Evolutionary conservation across 2,329 filamentous ascomycete genomes (phyloP).

Genomic region (Sclerotinia sclerotiorum): DNA sequence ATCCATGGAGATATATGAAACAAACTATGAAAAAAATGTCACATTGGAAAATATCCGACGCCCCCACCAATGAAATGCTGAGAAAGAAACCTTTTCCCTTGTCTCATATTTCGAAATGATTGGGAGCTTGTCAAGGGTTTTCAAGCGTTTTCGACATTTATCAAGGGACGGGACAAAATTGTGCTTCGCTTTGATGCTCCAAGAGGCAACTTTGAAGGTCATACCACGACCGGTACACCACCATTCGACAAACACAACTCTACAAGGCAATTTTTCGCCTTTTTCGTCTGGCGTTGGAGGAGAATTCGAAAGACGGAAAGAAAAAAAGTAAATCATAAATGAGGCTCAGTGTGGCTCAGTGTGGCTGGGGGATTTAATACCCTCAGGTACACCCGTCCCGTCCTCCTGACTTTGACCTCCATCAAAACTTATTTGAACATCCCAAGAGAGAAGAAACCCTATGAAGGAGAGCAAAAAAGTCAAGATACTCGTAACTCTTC

Average conservation of each 20-base stretch:
- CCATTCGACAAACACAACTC: not conserved
- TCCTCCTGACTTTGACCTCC: not conserved
- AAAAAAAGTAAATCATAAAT: not conserved
- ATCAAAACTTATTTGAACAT: not conserved
- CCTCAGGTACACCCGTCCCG: not conserved
- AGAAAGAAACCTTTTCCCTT: not conserved
- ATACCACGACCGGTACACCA: not conserved
- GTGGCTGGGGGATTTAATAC: conserved; percentile 4
- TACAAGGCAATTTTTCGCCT: not conserved
- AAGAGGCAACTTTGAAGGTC: not conserved
- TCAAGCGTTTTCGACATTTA: not conserved
- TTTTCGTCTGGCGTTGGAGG: not conserved
- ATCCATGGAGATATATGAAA: conserved; percentile 10
- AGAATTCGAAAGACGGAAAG: not conserved
- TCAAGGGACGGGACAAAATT: not conserved
- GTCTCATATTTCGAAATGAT: not conserved
- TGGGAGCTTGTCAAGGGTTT: not conserved
- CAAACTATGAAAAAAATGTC: conserved; percentile 9
- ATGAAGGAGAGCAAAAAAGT: not conserved
- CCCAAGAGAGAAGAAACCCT: not conserved
- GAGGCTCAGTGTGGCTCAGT: conserved; percentile 18
- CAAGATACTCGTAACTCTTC: not conserved
- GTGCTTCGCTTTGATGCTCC: not conserved
- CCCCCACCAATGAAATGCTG: not conserved
- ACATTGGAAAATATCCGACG: conserved; percentile 7